phyloP scores from a whole-genome alignment of 306 rosid genomes.

The Astragalus membranaceus region DNA sequence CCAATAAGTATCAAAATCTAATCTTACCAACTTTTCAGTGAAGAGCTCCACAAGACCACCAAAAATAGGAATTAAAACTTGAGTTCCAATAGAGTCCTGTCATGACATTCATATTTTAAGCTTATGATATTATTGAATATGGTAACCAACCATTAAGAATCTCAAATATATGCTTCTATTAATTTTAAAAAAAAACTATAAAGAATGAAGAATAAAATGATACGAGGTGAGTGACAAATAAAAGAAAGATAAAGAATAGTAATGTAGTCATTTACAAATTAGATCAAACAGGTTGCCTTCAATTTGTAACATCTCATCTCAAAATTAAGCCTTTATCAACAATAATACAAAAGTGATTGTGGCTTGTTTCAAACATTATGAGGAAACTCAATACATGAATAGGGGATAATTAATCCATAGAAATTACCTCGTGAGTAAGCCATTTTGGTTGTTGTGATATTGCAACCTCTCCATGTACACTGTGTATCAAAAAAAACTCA shows the following conservation, averaged over 20 bases:
- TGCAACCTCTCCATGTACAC: slow-evolving; percentile 75
- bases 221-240: background rate
- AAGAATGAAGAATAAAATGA: background rate
- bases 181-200: background rate
- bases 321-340: background rate
- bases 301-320: background rate
- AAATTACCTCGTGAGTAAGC: slow-evolving; percentile 35
- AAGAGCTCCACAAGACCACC: slow-evolving; percentile 80
- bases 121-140: background rate
- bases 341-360: background rate
- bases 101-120: background rate
- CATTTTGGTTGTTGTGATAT: slow-evolving; percentile 70
- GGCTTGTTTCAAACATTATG: background rate
- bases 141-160: background rate
- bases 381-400: background rate
- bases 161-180: background rate
- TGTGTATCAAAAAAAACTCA: slow-evolving; percentile 6
- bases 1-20: background rate
- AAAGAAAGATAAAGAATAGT: background rate
- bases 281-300: slow-evolving; percentile 7
- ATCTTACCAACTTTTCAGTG: slow-evolving; percentile 47
- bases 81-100: slow-evolving; percentile 60
- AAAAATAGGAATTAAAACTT: slow-evolving; percentile 56
- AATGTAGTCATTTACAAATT: background rate
- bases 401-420: slow-evolving; percentile 3